Evolutionary conservation across 352 stramenopile genomes (phyloP).

Genomic region (Aphanomyces stellatus): DNA sequence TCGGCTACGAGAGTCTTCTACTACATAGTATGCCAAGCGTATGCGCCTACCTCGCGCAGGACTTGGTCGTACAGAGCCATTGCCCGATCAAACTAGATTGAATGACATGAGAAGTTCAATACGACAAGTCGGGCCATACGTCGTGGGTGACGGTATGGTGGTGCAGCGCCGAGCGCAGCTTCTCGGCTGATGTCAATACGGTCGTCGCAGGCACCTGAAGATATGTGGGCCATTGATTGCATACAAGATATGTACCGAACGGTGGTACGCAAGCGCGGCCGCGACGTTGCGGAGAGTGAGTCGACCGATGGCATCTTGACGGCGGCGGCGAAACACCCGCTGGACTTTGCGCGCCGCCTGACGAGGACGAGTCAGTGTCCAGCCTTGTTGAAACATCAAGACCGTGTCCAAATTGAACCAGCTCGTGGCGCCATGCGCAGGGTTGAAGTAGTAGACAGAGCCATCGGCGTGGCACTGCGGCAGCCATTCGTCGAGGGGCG

Average conservation of each 20-base stretch:
- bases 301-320: background rate
- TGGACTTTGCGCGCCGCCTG: conserved; percentile 8
- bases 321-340: background rate
- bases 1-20: too few species aligned
- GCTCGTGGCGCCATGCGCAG: background rate
- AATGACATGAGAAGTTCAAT: background rate
- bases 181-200: background rate
- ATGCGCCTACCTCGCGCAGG: background rate
- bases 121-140: background rate
- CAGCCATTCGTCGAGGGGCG: conserved; percentile 3
- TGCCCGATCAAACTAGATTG: conserved; percentile 7
- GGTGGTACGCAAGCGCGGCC: background rate
- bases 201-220: too few species aligned
- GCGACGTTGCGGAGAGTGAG: background rate
- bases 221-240: background rate
- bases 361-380: background rate
- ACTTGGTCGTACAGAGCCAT: background rate
- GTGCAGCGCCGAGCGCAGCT: conserved; percentile 2
- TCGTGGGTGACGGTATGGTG: background rate
- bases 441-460: conserved; percentile 15
- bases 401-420: conserved; percentile 12
- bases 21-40: too few species aligned
- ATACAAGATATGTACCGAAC: background rate
- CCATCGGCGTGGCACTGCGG: background rate
- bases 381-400: too few species aligned